Evolutionary conservation across 139 green algal genomes (phyloP), one percentile per base, ranked within the genome.

Genomic region (Chara braunii): DNA sequence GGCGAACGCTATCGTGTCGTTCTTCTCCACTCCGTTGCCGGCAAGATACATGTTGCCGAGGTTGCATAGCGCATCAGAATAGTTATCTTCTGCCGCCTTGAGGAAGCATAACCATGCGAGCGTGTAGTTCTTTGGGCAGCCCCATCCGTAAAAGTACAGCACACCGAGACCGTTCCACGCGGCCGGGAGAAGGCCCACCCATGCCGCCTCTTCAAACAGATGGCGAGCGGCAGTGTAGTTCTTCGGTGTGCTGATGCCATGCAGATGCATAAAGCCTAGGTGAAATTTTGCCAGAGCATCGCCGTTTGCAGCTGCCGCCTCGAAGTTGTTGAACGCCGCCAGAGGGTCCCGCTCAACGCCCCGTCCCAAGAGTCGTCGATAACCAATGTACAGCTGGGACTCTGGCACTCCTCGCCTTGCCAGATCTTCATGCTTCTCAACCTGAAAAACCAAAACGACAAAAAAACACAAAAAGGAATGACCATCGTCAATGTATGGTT

Each of bases 261-360:
- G 60, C 53, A 85, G 69, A 77, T 84, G 44, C 81, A 87, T 84
- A 68, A 82, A 87, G 31, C 81, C 81, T 5, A 87, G 32, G 71
- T 87, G 85, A 70, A 87, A 87, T 5, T 74, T 64, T 11, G 81
- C 79, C 57, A 78, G 70, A 0, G 72, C 36, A 45, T 87, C 81
- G 1, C 81, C 81, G 57, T 67, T 57, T 35, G 72, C 48, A 28
- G 81, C 81, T 0, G 77, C 81, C 0, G 50, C 64, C 66, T 81
- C 37, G 43, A 87, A 87, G 54, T 85, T 59, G 5, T 70, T 57
- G 33, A 78, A 74, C 1, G 81, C 81, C 0, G 61, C 72, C 31
- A 70, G 72, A n/a, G 65, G 64, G 59, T 87, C 78, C 1, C 52
- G 64, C 35, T 81, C 68, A 3, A 87, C 60, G 30, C 81, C 81